Conservation (phyloP, 2,329 filamentous ascomycete genomes). For the Trichoderma sp. region DNA sequence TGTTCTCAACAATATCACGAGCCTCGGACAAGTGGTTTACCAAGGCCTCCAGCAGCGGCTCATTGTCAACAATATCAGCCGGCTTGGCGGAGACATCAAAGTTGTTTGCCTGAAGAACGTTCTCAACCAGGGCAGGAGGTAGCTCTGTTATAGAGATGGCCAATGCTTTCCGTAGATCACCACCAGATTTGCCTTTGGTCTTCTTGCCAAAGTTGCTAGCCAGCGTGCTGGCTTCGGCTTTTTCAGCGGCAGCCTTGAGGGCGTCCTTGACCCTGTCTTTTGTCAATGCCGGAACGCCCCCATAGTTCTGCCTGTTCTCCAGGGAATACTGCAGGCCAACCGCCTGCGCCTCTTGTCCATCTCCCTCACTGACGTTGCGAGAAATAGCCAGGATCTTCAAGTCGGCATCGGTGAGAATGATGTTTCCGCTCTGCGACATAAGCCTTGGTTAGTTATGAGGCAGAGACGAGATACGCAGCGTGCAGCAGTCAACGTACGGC, state of each 20-base stretch:
- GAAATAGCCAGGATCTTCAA: slow-evolving; percentile 80
- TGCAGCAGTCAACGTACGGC: slow-evolving; percentile 49
- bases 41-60: slow-evolving; percentile 65
- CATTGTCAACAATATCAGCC: slow-evolving; percentile 69
- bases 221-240: slow-evolving; percentile 51
- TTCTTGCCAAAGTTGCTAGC: slow-evolving; percentile 54
- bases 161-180: slow-evolving; percentile 76
- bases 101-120: slow-evolving; percentile 69
- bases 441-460: slow-evolving; percentile 6
- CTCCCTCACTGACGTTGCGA: slow-evolving; percentile 76
- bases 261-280: slow-evolving; percentile 70
- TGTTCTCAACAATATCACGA: slow-evolving; percentile 66
- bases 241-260: slow-evolving; percentile 66
- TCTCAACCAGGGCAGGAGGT: slow-evolving; percentile 84
- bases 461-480: background rate
- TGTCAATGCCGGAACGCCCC: slow-evolving; percentile 73
- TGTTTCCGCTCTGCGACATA: slow-evolving; percentile 70
- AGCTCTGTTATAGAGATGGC: slow-evolving; percentile 85
- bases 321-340: slow-evolving; percentile 78
- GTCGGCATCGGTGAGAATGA: slow-evolving; percentile 85
- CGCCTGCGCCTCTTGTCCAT: slow-evolving; percentile 80
- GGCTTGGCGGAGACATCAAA: slow-evolving; percentile 71
- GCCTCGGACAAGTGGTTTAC: slow-evolving; percentile 71
- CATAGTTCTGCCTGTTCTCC: slow-evolving; percentile 80
- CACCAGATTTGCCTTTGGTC: slow-evolving; percentile 71